Evolutionary conservation across 345 rosid species (phyloP).

Genomic region (Murraya paniculata): DNA sequence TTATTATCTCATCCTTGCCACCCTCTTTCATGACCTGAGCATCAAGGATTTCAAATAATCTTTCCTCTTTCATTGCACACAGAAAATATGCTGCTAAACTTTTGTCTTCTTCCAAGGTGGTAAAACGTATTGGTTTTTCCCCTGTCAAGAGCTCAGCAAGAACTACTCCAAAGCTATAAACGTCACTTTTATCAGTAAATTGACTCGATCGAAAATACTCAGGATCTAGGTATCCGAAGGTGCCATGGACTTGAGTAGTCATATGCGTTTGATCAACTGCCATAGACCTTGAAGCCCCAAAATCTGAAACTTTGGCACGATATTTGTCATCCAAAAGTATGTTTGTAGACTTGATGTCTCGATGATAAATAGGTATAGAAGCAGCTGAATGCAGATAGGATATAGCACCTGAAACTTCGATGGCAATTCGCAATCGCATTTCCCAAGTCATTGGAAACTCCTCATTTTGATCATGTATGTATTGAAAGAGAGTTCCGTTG

Average conservation of each 20-base stretch:
- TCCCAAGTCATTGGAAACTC: background rate
- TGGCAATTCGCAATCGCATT: too few species aligned
- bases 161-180: background rate
- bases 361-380: background rate
- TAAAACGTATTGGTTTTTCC: background rate
- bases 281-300: background rate
- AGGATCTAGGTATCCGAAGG: too few species aligned
- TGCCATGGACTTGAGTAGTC: too few species aligned
- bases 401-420: background rate
- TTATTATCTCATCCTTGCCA: background rate
- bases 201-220: too few species aligned
- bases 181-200: background rate
- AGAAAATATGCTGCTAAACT: background rate
- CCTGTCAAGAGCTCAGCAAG: background rate
- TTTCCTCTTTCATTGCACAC: background rate
- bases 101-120: background rate
- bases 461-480: background rate
- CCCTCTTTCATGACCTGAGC: background rate
- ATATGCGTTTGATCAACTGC: background rate
- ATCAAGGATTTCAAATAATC: too few species aligned
- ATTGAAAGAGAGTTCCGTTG: background rate
- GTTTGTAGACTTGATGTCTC: slow-evolving; percentile 1
- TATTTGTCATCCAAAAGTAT: background rate
- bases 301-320: background rate
- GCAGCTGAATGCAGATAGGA: background rate